Conservation (phyloP, 768 basidiomycete genomes). For the Russula ochroleuca region DNA sequence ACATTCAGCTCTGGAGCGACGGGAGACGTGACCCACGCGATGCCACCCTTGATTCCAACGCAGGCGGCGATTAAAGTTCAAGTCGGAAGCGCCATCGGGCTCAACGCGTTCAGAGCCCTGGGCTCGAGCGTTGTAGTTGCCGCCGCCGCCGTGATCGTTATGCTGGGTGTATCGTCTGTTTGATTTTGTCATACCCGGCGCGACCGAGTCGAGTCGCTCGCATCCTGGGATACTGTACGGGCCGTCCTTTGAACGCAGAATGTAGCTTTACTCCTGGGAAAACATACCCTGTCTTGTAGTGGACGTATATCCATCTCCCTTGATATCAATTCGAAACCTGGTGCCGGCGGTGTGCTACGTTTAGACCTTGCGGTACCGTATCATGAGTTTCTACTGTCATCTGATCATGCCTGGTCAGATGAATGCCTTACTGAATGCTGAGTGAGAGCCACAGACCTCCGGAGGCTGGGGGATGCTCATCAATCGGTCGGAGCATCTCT, state of each 20-base stretch:
- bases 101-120: not conserved
- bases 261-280: not conserved
- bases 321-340: not conserved
- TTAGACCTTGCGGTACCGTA: not conserved
- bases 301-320: not conserved
- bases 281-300: not conserved
- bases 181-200: not conserved
- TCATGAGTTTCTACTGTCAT: no score
- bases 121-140: not conserved
- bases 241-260: not conserved
- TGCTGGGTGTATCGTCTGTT: not conserved
- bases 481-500: no score
- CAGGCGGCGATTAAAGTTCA: no score
- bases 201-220: not conserved
- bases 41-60: not conserved
- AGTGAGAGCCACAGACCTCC: no score
- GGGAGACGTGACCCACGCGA: not conserved
- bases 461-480: no score
- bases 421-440: no score
- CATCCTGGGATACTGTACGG: not conserved
- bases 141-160: not conserved
- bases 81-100: not conserved
- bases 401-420: no score
- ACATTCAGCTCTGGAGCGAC: conserved; percentile 2
- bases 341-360: not conserved